A percentile compares a stretch with the other conserved stretches of the same genome.
phyloP scores from a whole-genome alignment of 2,329 filamentous ascomycete species.

The Hypoxylon sp. region DNA sequence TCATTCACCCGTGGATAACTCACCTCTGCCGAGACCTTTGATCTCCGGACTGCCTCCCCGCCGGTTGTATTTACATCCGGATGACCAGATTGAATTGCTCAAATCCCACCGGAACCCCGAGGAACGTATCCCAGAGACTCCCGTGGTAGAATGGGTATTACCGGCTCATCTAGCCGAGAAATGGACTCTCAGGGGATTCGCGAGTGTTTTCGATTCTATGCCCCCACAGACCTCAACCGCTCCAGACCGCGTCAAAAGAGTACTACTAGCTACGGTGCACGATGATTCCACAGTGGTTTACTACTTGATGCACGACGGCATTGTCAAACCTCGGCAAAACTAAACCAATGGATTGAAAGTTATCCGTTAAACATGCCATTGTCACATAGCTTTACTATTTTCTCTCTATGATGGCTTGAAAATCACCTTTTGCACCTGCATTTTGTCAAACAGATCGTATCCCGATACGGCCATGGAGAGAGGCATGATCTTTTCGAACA shows the following conservation, averaged over 20 bases:
- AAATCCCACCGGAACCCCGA: conserved; percentile 69
- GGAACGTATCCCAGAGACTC: conserved; percentile 62
- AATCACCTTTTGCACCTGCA: conserved; percentile 81
- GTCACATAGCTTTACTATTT: not conserved
- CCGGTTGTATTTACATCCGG: conserved; percentile 83
- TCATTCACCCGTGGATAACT: conserved; percentile 55
- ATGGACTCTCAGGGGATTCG: conserved; percentile 77
- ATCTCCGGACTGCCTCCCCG: conserved; percentile 81
- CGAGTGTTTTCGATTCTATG: conserved; percentile 77
- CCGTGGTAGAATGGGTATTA: conserved; percentile 82
- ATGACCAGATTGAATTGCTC: conserved; percentile 83
- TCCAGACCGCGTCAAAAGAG: conserved; percentile 71
- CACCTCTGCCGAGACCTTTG: conserved; percentile 70
- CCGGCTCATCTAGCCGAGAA: conserved; percentile 80
- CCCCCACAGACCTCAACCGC: conserved; percentile 59
- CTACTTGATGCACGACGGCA: conserved; percentile 88
- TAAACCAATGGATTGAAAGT: conserved; percentile 57
- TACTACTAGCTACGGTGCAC: conserved; percentile 81
- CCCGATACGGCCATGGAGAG: conserved; percentile 75
- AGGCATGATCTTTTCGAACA: conserved; percentile 83
- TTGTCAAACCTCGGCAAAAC: conserved; percentile 88
- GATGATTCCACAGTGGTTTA: conserved; percentile 88
- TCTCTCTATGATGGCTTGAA: conserved; percentile 65
- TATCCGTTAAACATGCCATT: conserved; percentile 28
- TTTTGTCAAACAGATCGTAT: conserved; percentile 79